These are phyloP conservation scores for Vanilla planifolia DNA, from an alignment of 106 monocot species.

Conservation along the genomic window DNA sequence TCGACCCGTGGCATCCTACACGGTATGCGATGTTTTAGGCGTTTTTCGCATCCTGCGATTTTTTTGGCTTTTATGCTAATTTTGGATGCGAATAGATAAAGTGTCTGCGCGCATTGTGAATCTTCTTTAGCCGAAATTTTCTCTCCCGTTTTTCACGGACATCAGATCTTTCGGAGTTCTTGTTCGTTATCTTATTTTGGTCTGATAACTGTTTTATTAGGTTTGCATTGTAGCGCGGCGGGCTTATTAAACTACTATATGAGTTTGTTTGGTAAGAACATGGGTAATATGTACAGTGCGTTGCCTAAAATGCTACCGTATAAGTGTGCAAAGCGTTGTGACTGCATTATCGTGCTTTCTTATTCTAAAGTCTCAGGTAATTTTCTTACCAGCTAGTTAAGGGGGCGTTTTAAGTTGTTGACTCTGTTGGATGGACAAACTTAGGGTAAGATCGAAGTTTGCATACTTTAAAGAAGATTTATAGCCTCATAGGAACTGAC, in stretches of 20 bases:
- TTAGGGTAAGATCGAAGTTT: not conserved
- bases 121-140: not conserved
- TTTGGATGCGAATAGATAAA: not conserved
- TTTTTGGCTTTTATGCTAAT: not conserved
- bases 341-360: not conserved
- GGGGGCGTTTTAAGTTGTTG: not conserved
- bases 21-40: slow-evolving; percentile 11
- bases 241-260: not conserved
- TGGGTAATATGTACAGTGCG: too few relatives aligned
- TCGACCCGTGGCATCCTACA: slow-evolving; percentile 35
- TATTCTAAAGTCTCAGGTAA: not conserved
- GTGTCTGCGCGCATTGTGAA: not conserved
- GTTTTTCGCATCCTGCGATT: not conserved
- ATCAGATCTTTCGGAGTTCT: not conserved
- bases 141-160: not conserved
- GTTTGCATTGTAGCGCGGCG: not conserved
- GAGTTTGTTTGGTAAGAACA: too few relatives aligned
- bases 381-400: not conserved
- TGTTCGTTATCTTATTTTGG: not conserved
- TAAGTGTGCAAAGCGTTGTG: too few relatives aligned
- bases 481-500: not conserved
- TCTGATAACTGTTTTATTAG: not conserved
- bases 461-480: not conserved
- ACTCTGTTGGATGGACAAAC: not conserved
- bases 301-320: too few relatives aligned